These are phyloP conservation scores for Diaporthe vaccinii DNA, from an alignment of 2,329 filamentous ascomycete species.

Conservation along the genomic window DNA sequence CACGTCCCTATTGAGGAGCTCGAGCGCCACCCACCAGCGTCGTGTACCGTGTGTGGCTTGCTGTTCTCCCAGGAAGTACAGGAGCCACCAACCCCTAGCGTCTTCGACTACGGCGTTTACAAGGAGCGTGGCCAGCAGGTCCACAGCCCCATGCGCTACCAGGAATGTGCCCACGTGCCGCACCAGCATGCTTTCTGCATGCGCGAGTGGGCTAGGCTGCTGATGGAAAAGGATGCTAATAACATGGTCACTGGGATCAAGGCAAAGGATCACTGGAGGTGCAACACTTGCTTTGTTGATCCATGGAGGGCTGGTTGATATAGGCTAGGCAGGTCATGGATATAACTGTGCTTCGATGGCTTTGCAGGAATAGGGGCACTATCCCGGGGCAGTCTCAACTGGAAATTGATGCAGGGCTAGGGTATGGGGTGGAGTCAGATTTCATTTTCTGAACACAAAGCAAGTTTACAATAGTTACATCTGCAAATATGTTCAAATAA, in stretches of 20 bases:
- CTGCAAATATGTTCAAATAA: not conserved
- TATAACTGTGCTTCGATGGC: not conserved
- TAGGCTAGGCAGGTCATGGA: not conserved
- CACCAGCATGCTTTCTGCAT: conserved; percentile 11
- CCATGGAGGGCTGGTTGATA: not conserved
- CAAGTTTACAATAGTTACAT: not conserved
- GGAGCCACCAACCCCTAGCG: not conserved
- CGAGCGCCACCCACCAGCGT: not conserved
- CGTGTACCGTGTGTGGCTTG: not conserved
- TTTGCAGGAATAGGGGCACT: too few relatives aligned
- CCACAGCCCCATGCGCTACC: not conserved
- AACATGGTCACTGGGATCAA: not conserved
- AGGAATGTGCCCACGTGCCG: not conserved
- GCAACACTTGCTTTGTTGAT: not conserved
- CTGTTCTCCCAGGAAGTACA: not conserved
- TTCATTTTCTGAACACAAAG: not conserved
- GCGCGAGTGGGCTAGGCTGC: not conserved
- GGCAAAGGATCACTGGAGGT: not conserved
- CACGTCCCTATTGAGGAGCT: not conserved
- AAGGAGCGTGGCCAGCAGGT: not conserved
- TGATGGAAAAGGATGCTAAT: not conserved
- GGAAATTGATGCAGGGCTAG: too few relatives aligned
- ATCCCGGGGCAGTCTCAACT: not conserved
- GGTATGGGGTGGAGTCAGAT: not conserved
- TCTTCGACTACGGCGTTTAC: not conserved